Evolutionary conservation across 177 flowering plant genomes (phyloP).

Genomic region (Vitis hybrid): DNA sequence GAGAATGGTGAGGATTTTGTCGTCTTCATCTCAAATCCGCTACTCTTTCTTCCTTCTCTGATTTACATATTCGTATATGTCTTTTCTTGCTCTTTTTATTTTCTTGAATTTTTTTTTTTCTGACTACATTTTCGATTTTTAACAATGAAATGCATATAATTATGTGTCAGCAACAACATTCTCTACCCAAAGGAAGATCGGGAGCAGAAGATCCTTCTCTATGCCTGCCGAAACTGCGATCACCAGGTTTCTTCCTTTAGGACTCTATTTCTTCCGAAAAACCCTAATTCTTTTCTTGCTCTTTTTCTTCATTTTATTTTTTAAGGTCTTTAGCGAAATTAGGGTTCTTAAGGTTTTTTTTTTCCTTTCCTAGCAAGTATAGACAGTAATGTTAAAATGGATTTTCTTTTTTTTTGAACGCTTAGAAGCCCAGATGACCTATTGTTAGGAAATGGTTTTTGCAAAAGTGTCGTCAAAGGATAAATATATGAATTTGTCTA

Average conservation of each 20-base stretch:
- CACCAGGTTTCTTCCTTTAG: constrained; percentile 62
- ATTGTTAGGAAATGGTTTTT: no score
- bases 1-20: constrained; percentile 61
- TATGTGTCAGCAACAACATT: constrained; percentile 71
- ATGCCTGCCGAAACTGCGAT: constrained; percentile 93
- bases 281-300: no score
- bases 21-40: neutral
- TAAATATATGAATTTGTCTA: no score
- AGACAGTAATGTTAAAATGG: no score
- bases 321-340: neutral
- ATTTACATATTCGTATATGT: neutral
- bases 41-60: neutral
- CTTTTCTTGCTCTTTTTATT: neutral
- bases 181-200: constrained; percentile 90
- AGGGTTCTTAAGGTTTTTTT: constrained; percentile 1
- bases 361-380: no score
- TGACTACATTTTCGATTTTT: neutral
- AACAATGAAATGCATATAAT: neutral
- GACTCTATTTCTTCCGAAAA: neutral
- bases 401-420: no score
- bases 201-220: constrained; percentile 84
- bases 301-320: no score
- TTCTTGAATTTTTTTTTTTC: neutral
- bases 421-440: no score
- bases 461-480: no score